Conservation (phyloP, 345 rosid genomes). For the Reutealis trisperma region DNA sequence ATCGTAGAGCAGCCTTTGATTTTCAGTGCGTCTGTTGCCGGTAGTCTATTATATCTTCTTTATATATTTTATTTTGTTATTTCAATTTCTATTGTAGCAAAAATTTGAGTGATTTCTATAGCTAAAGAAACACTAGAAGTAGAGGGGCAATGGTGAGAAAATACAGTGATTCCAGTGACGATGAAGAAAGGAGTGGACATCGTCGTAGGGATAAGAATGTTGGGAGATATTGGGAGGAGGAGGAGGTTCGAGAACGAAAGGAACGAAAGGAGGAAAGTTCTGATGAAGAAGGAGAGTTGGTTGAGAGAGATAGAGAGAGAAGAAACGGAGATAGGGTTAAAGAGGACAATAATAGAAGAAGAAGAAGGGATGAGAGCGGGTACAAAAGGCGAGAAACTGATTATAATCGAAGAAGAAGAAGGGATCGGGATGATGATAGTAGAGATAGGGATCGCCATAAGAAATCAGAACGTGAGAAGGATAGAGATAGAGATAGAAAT, state of each 20-base stretch:
- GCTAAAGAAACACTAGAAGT: neutral
- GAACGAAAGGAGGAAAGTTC: conserved; percentile 7
- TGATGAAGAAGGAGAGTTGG: conserved; percentile 24
- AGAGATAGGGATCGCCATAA: conserved; percentile 12
- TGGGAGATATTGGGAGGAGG: conserved; percentile 2
- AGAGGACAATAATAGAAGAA: conserved; percentile 29
- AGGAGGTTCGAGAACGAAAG: neutral
- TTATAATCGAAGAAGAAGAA: conserved; percentile 21
- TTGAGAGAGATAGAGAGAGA: conserved; percentile 16
- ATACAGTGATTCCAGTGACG: conserved; percentile 29
- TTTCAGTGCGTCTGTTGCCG: no score
- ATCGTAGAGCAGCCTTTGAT: no score
- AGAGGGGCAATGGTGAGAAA: conserved; percentile 22
- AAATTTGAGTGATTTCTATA: neutral
- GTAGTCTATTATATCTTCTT: no score
- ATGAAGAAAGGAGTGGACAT: conserved; percentile 6
- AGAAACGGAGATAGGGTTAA: neutral
- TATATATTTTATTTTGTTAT: neutral
- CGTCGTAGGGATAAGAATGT: conserved; percentile 14
- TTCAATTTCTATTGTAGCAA: no score
- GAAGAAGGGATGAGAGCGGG: conserved; percentile 26
- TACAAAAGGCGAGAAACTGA: conserved; percentile 25
- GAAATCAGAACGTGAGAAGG: conserved; percentile 20
- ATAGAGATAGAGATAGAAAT: conserved; percentile 17
- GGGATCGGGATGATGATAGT: conserved; percentile 25